Conservation (phyloP, 495 filamentous ascomycete species). For the Aspergillus bertholletiae region DNA sequence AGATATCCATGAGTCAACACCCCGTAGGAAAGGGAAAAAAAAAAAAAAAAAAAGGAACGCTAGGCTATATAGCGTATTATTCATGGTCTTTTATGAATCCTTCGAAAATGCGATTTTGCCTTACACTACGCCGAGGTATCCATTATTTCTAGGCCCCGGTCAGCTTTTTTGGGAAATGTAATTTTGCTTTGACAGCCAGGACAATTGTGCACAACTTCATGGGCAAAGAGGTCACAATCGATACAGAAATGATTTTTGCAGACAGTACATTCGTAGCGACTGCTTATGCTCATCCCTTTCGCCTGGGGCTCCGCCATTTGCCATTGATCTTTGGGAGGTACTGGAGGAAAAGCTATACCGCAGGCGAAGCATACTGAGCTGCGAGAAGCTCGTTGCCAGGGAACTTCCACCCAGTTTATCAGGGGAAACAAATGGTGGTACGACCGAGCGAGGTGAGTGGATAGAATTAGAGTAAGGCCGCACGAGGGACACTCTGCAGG, state of each 20-base stretch:
- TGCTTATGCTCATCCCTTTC: conserved; percentile 76
- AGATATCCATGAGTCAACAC: background rate
- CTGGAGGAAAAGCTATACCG: conserved; percentile 49
- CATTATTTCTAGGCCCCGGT: conserved; percentile 23
- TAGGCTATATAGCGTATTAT: background rate
- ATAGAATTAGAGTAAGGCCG: conserved; percentile 87
- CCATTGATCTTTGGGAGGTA: conserved; percentile 40
- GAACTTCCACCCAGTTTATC: conserved; percentile 83
- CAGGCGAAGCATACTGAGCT: conserved; percentile 47
- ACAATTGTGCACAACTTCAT: conserved; percentile 92
- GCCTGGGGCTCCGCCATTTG: conserved; percentile 28
- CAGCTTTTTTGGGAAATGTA: conserved; percentile 1
- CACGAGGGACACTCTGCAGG: conserved; percentile 92
- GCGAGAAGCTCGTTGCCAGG: conserved; percentile 65
- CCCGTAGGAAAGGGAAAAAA: background rate
- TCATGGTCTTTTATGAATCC: background rate
- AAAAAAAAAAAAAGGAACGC: background rate
- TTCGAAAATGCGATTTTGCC: background rate
- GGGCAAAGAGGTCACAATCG: conserved; percentile 92
- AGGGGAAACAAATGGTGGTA: conserved; percentile 97
- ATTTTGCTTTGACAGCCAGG: conserved; percentile 79
- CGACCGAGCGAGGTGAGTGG: conserved; percentile 90
- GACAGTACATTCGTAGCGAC: conserved; percentile 79
- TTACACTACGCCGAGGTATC: conserved; percentile 26
- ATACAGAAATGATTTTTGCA: conserved; percentile 93